Conservation (phyloP, 2,329 filamentous ascomycete species). For the Sporothrix sp. region DNA sequence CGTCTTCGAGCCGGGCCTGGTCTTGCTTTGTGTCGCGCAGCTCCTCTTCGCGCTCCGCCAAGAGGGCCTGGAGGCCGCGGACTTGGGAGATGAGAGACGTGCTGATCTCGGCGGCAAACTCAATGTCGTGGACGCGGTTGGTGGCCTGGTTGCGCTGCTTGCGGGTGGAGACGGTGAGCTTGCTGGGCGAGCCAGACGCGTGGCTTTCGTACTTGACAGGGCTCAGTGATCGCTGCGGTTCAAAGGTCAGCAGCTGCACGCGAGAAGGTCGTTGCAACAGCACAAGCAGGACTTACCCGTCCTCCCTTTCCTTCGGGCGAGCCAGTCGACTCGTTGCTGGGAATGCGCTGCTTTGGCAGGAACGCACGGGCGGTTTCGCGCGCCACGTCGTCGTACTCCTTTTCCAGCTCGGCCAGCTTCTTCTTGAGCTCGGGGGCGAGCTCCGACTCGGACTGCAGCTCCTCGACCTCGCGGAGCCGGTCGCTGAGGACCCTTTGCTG, state of each 20-base stretch:
- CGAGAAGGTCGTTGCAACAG: background rate
- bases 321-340: slow-evolving; percentile 53
- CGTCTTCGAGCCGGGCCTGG: slow-evolving; percentile 70
- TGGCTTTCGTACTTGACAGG: slow-evolving; percentile 75
- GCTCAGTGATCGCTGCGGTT: slow-evolving; percentile 53
- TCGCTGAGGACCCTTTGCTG: slow-evolving; percentile 79
- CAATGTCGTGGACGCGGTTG: slow-evolving; percentile 86
- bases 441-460: slow-evolving; percentile 63
- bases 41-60: slow-evolving; percentile 81
- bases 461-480: slow-evolving; percentile 74
- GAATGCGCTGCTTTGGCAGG: slow-evolving; percentile 70
- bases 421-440: slow-evolving; percentile 73
- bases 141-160: slow-evolving; percentile 84
- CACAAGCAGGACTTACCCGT: slow-evolving; percentile 34
- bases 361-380: slow-evolving; percentile 83
- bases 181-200: slow-evolving; percentile 77
- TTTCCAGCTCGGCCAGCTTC: slow-evolving; percentile 78
- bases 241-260: background rate
- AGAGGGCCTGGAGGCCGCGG: slow-evolving; percentile 73
- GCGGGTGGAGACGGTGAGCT: slow-evolving; percentile 75
- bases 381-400: slow-evolving; percentile 89
- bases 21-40: slow-evolving; percentile 66
- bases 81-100: slow-evolving; percentile 91
- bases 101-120: slow-evolving; percentile 97
- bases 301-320: slow-evolving; percentile 44